Evolutionary conservation across 2,329 filamentous ascomycete species (phyloP), one percentile per base, ranked within the genome.

Genomic region (Pseudonectria buxi): DNA sequence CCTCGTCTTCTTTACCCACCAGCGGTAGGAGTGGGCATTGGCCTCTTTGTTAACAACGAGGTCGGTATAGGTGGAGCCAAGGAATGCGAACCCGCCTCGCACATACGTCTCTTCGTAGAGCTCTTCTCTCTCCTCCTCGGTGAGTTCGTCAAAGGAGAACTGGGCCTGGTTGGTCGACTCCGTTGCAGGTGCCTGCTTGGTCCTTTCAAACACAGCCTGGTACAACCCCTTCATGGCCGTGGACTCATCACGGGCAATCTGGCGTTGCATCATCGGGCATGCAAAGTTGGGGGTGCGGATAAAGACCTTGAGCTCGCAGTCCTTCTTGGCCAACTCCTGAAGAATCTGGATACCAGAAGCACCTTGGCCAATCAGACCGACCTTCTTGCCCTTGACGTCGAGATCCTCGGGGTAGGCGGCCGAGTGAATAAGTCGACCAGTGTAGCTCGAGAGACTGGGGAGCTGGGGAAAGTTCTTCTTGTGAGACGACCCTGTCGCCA

Each of bases 271-370:
- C 72, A 81, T 78, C 0, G 78, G 78, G 0, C 80, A 49, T 10
- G 69, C 71, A 7, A 72, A 63, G 35, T 76, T 78, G 0, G 76
- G 74, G 3, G 71, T 79, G 15, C 77, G 63, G 39, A 79, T 68
- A 47, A 76, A 76, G 7, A 78, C 68, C 3, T 54, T 59, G 28
- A 64, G 36, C n/a, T 56, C 36, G 10, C 40, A 43, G 10, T 64
- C 54, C 47, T 53, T 26, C 44, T 67, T 67, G 7, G 62, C 41
- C 27, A 54, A 39, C 24, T 50, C 45, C 41, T 54, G 55, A 4
- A 57, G 38, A 14, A 55, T 49, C 38, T 60, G 56, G 1, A 57
- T 37, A 0, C 43, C 53, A 2, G 55, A 51, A 1, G 54, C 52
- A 0, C 55, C 55, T 11, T 45, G 40, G 6, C 56, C 57, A 10